Percentiles rank a stretch among this genome's conserved stretches.
Conservation (phyloP, 371 early-diverging fungal species). For the Polyrhizophydium stewartii region DNA sequence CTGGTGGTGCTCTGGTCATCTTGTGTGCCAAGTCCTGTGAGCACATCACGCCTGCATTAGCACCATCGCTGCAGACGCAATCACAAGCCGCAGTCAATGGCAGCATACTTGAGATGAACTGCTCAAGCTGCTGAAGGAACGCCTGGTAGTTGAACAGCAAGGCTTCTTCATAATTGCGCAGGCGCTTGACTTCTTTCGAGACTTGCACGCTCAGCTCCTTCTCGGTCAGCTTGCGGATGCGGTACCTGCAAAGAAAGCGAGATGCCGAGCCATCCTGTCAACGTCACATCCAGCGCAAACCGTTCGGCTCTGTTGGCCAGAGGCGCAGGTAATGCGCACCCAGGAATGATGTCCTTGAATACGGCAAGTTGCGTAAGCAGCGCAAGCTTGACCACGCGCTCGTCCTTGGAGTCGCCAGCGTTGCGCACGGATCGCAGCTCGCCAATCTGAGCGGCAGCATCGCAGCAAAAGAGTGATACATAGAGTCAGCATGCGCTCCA, state of each 20-base stretch:
- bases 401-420: slow-evolving; percentile 50
- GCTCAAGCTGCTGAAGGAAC: slow-evolving; percentile 72
- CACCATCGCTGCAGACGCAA: neutral
- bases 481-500: neutral
- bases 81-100: neutral
- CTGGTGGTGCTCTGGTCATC: slow-evolving; percentile 16
- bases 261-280: neutral
- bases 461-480: neutral
- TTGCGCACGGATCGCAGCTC: slow-evolving; percentile 59
- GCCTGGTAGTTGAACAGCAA: slow-evolving; percentile 76
- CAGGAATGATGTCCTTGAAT: slow-evolving; percentile 91
- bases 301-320: neutral
- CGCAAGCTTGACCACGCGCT: slow-evolving; percentile 49
- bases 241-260: slow-evolving; percentile 48
- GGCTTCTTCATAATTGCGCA: slow-evolving; percentile 80
- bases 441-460: slow-evolving; percentile 35
- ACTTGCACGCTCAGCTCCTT: slow-evolving; percentile 70
- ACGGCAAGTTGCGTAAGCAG: slow-evolving; percentile 85
- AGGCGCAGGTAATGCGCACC: slow-evolving; percentile 24
- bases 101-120: slow-evolving; percentile 9
- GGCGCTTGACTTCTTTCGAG: slow-evolving; percentile 82
- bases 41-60: no score
- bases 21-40: no score
- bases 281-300: neutral
- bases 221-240: slow-evolving; percentile 82